Conservation (phyloP, 371 early-diverging fungal genomes). For the Mortierella sp. region DNA sequence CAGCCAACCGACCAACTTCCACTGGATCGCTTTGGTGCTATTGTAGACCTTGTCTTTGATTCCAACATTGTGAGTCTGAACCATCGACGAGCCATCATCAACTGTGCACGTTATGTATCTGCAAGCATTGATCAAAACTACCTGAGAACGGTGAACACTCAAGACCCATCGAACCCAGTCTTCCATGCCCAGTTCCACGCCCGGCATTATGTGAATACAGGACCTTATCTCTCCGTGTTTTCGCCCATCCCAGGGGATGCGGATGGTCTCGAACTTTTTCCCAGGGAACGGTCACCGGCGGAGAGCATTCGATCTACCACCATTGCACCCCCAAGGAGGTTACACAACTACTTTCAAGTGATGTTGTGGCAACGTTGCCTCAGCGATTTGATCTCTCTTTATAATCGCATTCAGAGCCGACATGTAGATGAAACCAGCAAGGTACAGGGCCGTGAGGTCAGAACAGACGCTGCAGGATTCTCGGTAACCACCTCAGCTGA, state of each 20-base stretch:
- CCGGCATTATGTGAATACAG: constrained; percentile 16
- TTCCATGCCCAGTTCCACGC: constrained; percentile 18
- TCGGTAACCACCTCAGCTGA: background rate
- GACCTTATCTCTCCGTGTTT: constrained; percentile 35
- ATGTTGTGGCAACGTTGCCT: constrained; percentile 52
- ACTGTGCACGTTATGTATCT: constrained; percentile 50
- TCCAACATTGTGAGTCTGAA: constrained; percentile 30
- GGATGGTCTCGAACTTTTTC: constrained; percentile 6
- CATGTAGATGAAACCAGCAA: constrained; percentile 16
- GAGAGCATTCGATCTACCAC: constrained; percentile 5
- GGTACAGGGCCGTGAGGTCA: background rate
- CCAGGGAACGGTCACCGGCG: background rate
- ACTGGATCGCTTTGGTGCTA: constrained; percentile 26
- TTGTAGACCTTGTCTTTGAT: constrained; percentile 45
- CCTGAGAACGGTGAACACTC: constrained; percentile 7
- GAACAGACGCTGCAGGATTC: background rate
- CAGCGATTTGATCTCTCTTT: constrained; percentile 31
- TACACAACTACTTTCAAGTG: constrained; percentile 42
- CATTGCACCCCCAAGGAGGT: constrained; percentile 22
- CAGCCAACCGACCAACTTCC: constrained; percentile 12
- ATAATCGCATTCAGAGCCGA: constrained; percentile 25
- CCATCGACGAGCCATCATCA: constrained; percentile 48
- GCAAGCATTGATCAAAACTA: constrained; percentile 32
- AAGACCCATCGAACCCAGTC: constrained; percentile 9
- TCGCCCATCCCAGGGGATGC: constrained; percentile 6